Base-by-base conservation (phyloP, 106 monocot species). In the Alisma plantagoaquatica region DNA sequence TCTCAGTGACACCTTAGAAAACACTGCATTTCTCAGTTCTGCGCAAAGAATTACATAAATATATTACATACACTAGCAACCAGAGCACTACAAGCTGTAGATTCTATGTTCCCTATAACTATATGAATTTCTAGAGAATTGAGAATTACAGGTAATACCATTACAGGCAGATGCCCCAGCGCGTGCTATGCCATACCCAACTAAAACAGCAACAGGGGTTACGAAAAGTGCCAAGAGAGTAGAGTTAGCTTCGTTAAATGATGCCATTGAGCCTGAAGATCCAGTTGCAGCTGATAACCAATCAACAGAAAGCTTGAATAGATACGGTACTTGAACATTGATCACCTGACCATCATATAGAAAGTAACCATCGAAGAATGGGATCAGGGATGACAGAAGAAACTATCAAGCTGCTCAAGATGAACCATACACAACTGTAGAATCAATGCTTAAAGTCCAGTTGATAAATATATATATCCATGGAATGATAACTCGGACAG, bases 281-380 rank as follows among this genome's bases (percentile, higher is more conserved):
- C 85, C 79, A 33, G 72, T 70, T 2, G 69, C 29, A 42, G 78
- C 73, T 54, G 98, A 68, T 38, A 98, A 73, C 98, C 98, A 98
- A 79, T 98, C 98, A 61, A 98, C 84, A 55, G 98, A 84, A 67
- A 90, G 81, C 78, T 98, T 98, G 76, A 98, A 98, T 29, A 98
- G 71, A 74, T 82, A 85, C 41, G 98, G 98, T 12, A 98, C 85
- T 90, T 98, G 98, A 50, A 98, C 90, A 75, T 98, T 98, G 73
- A 98, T 79, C 35, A 98, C 90, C 96, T 98, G 57, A 48, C 65
- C 10, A 42, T 3, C 43, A 44, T 19, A 44, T 23, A 27, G 27
- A 4, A 43, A 9, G 20, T 18, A 0, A 41, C 3, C 26, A 58
- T 22, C 4, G 16, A 2, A 27, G 24, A 58, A 26, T 33, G 14